phyloP scores from a whole-genome alignment of 257 asterid species.

The Salvia miltiorrhiza region DNA sequence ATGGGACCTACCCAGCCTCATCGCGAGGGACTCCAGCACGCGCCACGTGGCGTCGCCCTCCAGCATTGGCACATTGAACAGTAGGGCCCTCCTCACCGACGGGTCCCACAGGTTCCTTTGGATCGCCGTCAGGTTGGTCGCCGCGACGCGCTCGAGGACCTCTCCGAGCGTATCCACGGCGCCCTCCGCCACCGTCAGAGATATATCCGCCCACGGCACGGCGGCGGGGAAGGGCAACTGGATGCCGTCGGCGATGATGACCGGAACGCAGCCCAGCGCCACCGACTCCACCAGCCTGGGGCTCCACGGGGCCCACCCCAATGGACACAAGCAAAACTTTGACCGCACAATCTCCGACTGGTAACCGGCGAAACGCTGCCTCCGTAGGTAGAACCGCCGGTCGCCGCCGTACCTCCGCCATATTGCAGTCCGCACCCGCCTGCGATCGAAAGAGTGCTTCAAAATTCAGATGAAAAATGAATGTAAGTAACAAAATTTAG shows the following conservation, averaged over 20 bases:
- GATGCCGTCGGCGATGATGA: slow-evolving; percentile 75
- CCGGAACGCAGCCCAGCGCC: slow-evolving; percentile 80
- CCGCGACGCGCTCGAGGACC: slow-evolving; percentile 62
- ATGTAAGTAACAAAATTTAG: no score
- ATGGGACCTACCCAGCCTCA: slow-evolving; percentile 45
- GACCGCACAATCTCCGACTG: slow-evolving; percentile 76
- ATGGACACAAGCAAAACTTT: slow-evolving; percentile 73
- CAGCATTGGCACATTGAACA: slow-evolving; percentile 43
- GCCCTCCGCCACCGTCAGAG: slow-evolving; percentile 72
- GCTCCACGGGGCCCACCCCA: slow-evolving; percentile 99
- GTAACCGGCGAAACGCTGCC: slow-evolving; percentile 65
- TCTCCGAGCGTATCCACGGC: slow-evolving; percentile 55
- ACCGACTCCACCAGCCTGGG: slow-evolving; percentile 83
- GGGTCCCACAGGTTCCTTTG: slow-evolving; percentile 63
- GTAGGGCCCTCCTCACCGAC: slow-evolving; percentile 39
- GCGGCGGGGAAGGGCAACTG: slow-evolving; percentile 60
- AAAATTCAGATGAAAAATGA: no score
- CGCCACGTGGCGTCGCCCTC: slow-evolving; percentile 89
- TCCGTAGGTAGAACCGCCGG: slow-evolving; percentile 53
- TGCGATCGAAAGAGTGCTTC: slow-evolving; percentile 7
- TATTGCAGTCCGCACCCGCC: slow-evolving; percentile 65
- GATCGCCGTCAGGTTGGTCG: slow-evolving; percentile 56
- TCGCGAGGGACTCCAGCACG: slow-evolving; percentile 38
- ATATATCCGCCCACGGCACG: slow-evolving; percentile 73
- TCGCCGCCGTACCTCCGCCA: slow-evolving; percentile 54